Percentiles rank a stretch among this genome's conserved stretches.
These are phyloP conservation scores for Fusarium verticillioides DNA, from an alignment of 2,329 filamentous ascomycete species.

Conservation along the genomic window DNA sequence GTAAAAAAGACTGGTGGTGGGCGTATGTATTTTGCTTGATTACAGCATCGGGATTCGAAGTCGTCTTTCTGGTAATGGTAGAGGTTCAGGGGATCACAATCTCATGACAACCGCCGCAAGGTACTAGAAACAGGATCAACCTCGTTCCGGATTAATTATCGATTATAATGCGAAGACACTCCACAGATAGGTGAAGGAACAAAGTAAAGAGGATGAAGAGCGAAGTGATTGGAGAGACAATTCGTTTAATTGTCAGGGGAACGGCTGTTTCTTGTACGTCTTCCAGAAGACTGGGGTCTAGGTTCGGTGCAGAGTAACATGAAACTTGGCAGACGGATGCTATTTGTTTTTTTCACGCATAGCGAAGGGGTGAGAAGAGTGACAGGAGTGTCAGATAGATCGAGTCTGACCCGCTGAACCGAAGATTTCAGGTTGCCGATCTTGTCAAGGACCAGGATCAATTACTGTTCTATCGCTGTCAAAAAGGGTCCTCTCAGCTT, in stretches of 20 bases:
- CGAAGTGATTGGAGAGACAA: conserved; percentile 29
- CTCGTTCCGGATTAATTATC: conserved; percentile 38
- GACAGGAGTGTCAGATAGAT: conserved; percentile 34
- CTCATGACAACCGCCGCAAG: conserved; percentile 25
- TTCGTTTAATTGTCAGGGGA: conserved; percentile 22
- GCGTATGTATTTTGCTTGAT: conserved; percentile 22
- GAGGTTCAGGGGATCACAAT: conserved; percentile 30
- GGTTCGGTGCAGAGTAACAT: conserved; percentile 23
- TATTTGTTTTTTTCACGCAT: conserved; percentile 31
- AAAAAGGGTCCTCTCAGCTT: conserved; percentile 23
- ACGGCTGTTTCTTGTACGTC: conserved; percentile 38
- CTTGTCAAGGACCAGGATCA: conserved; percentile 27
- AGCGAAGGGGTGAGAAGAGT: conserved; percentile 23
- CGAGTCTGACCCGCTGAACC: conserved; percentile 35
- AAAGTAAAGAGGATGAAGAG: conserved; percentile 11
- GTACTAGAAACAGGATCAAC: conserved; percentile 23
- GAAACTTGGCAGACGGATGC: conserved; percentile 30
- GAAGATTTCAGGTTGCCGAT: conserved; percentile 41
- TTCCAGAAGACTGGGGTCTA: conserved; percentile 27
- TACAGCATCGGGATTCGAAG: conserved; percentile 18
- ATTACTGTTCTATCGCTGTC: conserved; percentile 18
- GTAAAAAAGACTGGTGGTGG: conserved; percentile 5
- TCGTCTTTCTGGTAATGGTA: conserved; percentile 20
- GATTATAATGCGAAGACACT: conserved; percentile 35
- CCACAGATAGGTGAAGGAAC: conserved; percentile 10